phyloP scores from a whole-genome alignment of 1,284 basidiomycete genomes.

The Malassezia brasiliensis region DNA sequence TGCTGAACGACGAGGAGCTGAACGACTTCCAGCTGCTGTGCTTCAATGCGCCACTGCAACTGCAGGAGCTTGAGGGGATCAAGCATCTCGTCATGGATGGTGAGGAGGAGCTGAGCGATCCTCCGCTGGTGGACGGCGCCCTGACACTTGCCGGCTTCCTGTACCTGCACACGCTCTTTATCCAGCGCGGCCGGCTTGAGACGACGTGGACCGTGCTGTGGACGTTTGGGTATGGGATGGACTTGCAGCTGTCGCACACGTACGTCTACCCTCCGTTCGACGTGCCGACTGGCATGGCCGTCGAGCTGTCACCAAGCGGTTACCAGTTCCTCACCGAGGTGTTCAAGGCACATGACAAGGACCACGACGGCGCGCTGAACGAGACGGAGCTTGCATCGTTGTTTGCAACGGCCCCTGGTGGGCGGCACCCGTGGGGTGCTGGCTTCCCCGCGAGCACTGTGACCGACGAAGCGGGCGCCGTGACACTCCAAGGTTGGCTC shows the following conservation, averaged over 20 bases:
- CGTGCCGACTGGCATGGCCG: conserved; percentile 82
- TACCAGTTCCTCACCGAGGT: conserved; percentile 97
- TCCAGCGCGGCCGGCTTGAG: conserved; percentile 87
- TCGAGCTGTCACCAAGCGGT: conserved; percentile 81
- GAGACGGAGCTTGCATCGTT: conserved; percentile 73
- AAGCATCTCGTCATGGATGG: conserved; percentile 42
- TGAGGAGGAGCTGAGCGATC: conserved; percentile 22
- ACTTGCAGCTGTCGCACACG: conserved; percentile 59
- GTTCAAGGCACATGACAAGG: conserved; percentile 94
- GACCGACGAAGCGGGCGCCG: conserved; percentile 75
- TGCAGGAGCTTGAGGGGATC: conserved; percentile 69
- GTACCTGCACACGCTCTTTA: conserved; percentile 91
- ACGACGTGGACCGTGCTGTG: conserved; percentile 95
- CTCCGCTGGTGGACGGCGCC: conserved; percentile 51
- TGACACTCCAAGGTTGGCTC: conserved; percentile 92
- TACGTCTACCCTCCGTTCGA: conserved; percentile 61
- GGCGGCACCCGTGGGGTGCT: conserved; percentile 38
- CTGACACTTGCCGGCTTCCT: conserved; percentile 88
- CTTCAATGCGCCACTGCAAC: conserved; percentile 82
- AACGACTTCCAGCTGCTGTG: conserved; percentile 97
- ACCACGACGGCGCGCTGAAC: conserved; percentile 86
- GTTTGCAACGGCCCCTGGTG: conserved; percentile 79
- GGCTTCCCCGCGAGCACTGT: conserved; percentile 63
- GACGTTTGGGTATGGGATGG: conserved; percentile 91
- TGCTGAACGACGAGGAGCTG: conserved; percentile 78